Percentiles rank a stretch among this genome's conserved stretches.
Evolutionary conservation across 2,329 filamentous ascomycete genomes (phyloP).

Genomic region (Aspergillus sp.): DNA sequence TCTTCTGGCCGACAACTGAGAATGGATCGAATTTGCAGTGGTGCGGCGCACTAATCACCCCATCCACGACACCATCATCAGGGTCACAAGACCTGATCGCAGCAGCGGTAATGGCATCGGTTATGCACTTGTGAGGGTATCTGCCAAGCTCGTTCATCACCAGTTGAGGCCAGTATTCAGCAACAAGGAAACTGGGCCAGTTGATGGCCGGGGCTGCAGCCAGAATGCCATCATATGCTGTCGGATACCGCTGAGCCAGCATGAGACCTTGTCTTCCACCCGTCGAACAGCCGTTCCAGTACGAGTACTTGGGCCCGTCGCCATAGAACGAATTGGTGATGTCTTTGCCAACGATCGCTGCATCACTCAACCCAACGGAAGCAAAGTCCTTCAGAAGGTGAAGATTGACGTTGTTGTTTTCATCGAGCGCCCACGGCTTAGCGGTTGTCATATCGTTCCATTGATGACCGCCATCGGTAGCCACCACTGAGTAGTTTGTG

Average conservation of each 20-base stretch:
- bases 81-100: conserved; percentile 4
- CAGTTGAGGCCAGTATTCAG: conserved; percentile 5
- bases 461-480: not conserved
- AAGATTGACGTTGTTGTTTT: not conserved
- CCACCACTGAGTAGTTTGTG: not conserved
- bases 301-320: conserved; percentile 4
- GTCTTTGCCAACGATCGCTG: conserved; percentile 10
- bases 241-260: conserved; percentile 42
- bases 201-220: conserved; percentile 41
- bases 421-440: not conserved
- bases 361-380: conserved; percentile 18
- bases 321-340: conserved; percentile 5
- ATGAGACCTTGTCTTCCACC: conserved; percentile 9
- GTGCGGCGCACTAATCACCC: conserved; percentile 3
- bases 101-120: conserved; percentile 3
- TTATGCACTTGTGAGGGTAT: conserved; percentile 4
- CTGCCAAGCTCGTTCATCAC: conserved; percentile 3
- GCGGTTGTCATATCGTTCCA: not conserved
- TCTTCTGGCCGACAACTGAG: conserved; percentile 2
- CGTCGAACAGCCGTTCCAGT: conserved; percentile 9
- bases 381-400: not conserved
- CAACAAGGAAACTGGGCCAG: conserved; percentile 20
- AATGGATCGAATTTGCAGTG: conserved; percentile 5
- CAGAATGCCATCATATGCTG: conserved; percentile 48
- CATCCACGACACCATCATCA: conserved; percentile 6